phyloP scores from a whole-genome alignment of 129 eudicot genomes.

The Glebionis coronaria region DNA sequence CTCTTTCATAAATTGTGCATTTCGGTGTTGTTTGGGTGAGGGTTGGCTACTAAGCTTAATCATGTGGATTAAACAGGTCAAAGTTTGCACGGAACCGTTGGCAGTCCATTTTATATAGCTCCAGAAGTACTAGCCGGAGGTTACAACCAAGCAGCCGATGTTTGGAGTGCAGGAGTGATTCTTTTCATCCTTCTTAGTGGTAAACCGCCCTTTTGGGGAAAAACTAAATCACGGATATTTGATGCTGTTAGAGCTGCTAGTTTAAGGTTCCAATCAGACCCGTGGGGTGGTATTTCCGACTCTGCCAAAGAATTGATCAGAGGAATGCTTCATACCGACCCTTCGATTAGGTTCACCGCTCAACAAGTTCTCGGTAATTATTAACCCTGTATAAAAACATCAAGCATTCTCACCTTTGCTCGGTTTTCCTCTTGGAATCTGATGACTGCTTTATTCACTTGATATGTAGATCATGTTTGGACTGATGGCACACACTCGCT shows the following conservation, averaged over 20 bases:
- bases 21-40: not conserved
- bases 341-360: conserved; percentile 59
- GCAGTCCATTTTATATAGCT: conserved; percentile 92
- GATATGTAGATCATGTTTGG: conserved; percentile 60
- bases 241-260: conserved; percentile 78
- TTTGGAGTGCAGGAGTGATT: conserved; percentile 86
- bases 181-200: conserved; percentile 85
- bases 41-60: not conserved
- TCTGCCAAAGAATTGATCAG: conserved; percentile 71
- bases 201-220: conserved; percentile 88
- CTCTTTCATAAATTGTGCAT: not conserved
- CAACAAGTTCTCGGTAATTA: conserved; percentile 71
- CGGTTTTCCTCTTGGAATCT: not conserved
- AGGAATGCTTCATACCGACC: conserved; percentile 73
- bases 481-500: conserved; percentile 22
- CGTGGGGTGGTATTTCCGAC: conserved; percentile 57
- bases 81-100: conserved; percentile 74
- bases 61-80: conserved; percentile 45
- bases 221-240: conserved; percentile 64
- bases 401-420: conserved; percentile 5
- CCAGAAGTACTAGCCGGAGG: conserved; percentile 88
- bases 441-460: too few species aligned
- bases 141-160: conserved; percentile 80
- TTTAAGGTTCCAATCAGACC: conserved; percentile 61
- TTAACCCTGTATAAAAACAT: conserved; percentile 1